phyloP scores from a whole-genome alignment of 1,284 basidiomycete genomes.

The Naganishia liquefaciens region DNA sequence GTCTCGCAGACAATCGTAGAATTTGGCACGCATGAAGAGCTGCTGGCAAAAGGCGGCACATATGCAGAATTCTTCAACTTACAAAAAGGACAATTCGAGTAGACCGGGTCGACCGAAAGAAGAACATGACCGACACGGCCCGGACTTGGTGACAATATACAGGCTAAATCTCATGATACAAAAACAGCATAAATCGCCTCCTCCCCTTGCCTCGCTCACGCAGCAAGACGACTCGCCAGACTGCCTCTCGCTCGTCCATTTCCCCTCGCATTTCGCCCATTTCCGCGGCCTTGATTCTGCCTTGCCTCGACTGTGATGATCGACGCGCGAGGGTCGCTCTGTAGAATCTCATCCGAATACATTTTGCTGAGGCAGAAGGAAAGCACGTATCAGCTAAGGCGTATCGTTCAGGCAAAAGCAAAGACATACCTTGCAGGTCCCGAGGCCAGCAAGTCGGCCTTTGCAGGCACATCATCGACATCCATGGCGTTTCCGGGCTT shows the following conservation, averaged over 20 bases:
- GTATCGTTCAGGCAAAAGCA: background rate
- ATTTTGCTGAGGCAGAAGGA: slow-evolving; percentile 64
- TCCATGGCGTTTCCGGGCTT: slow-evolving; percentile 32
- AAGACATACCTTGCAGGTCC: slow-evolving; percentile 58
- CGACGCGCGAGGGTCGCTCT: slow-evolving; percentile 66
- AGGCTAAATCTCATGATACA: too few species aligned
- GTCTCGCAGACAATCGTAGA: slow-evolving; percentile 67
- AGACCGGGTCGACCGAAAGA: background rate
- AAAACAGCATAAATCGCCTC: background rate
- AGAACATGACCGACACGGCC: too few species aligned
- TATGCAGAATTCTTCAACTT: slow-evolving; percentile 46
- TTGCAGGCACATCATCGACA: background rate
- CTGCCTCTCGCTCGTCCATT: slow-evolving; percentile 27
- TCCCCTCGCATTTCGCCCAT: background rate
- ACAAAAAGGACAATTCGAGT: slow-evolving; percentile 38
- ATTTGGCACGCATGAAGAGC: slow-evolving; percentile 73
- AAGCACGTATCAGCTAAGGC: background rate
- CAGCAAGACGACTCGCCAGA: slow-evolving; percentile 30
- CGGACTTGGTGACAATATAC: too few species aligned
- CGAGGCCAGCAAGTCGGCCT: slow-evolving; percentile 43
- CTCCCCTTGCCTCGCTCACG: background rate
- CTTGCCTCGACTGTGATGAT: slow-evolving; percentile 57
- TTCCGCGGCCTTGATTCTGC: slow-evolving; percentile 7
- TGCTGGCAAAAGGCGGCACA: slow-evolving; percentile 58
- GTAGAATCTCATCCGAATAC: slow-evolving; percentile 74